These are phyloP conservation scores for Camellia oleifera DNA, from an alignment of 179 eudicot species.

Conservation along the genomic window DNA sequence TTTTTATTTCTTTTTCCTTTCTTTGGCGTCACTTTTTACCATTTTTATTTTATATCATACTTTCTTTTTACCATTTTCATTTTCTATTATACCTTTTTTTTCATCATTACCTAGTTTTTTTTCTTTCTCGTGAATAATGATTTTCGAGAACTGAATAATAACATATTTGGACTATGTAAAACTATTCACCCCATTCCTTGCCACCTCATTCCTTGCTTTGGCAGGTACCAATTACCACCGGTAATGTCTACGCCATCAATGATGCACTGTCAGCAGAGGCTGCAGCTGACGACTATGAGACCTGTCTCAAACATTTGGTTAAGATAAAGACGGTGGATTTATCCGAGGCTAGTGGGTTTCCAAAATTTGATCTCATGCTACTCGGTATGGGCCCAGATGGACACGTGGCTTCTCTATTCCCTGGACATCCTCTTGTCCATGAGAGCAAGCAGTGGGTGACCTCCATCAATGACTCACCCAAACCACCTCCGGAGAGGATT, in stretches of 20 bases:
- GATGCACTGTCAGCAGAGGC: conserved; percentile 63
- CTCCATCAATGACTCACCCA: conserved; percentile 75
- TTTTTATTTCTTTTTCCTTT: background rate
- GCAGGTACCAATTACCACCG: conserved; percentile 69
- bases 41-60: too few relatives aligned
- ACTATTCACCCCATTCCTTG: background rate
- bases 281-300: conserved; percentile 82
- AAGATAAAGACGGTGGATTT: conserved; percentile 35
- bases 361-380: conserved; percentile 75
- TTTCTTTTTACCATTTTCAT: too few relatives aligned
- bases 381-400: conserved; percentile 93
- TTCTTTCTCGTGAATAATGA: background rate
- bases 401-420: conserved; percentile 86
- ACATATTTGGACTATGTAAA: too few relatives aligned
- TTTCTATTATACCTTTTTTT: background rate
- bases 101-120: background rate
- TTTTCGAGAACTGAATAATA: background rate
- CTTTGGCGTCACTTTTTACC: background rate
- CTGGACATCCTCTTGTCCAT: conserved; percentile 64
- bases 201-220: background rate
- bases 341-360: conserved; percentile 49
- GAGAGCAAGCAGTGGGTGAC: conserved; percentile 73
- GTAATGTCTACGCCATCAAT: conserved; percentile 59
- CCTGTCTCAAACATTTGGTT: conserved; percentile 53
- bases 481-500: conserved; percentile 80